Evolutionary conservation across 371 early-diverging fungal genomes (phyloP), one percentile per base, ranked within the genome.

Genomic region (Mucor racemosus): DNA sequence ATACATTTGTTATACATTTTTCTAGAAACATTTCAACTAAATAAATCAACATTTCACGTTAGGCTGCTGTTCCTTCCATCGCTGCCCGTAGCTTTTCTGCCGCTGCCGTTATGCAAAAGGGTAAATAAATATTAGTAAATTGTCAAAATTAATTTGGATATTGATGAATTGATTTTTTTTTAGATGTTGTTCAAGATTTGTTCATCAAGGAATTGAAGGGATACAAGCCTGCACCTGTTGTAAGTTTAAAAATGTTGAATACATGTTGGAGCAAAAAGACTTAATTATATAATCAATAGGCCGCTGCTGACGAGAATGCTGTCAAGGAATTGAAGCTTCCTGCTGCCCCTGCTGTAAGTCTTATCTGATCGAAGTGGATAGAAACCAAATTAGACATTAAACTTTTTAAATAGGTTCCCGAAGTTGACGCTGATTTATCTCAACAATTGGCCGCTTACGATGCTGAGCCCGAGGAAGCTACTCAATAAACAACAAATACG

Each of bases 251-350:
- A n/a, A 53, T 64, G n/a, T 33, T 58, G 21, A 33, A 54, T 26
- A n/a, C 36, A 19, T 62, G 10, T 26, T 59, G 44, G 55, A 48
- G 26, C 48, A 7, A 48, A 17, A 50, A 21, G 26, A 26, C 26
- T 11, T 26, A 11, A 50, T 11, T 50, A 19, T 11, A 50, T 44
- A 4, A 17, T 50, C 21, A 38, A 33, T 67, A 81, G 82, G 62
- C 78, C 63, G 66, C 79, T 67, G 69, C 65, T 67, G 83, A 79
- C 21, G 83, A 82, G 35, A 58, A 48, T 41, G 68, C 68, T 59
- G 83, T 76, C 67, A 82, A 82, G 78, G 83, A 82, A 10, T 71
- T 82, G 67, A 82, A 82, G 78, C 77, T 82, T 58, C 83, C 83
- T 62, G 56, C 80, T 69, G 72, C 80, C 68, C 80, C 83, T 74